Percentiles rank a stretch among this genome's conserved stretches.
Evolutionary conservation across 1,284 basidiomycete species (phyloP).

Genomic region (Schizophyllum amplum): DNA sequence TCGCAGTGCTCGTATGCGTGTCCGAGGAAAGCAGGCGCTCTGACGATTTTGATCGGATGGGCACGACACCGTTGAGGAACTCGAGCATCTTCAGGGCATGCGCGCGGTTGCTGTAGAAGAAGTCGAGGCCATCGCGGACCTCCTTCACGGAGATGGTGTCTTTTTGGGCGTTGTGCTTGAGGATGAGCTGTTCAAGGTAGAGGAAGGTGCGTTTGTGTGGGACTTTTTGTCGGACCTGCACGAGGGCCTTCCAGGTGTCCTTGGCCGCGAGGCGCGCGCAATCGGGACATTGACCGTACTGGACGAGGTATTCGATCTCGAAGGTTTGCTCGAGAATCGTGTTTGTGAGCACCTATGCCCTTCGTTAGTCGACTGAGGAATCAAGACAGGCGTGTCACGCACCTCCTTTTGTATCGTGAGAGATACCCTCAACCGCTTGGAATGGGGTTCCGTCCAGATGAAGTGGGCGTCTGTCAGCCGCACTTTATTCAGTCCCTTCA

Average conservation of each 20-base stretch:
- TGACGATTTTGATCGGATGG: constrained; percentile 84
- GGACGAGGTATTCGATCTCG: constrained; percentile 93
- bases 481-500: constrained; percentile 92
- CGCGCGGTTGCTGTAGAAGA: constrained; percentile 88
- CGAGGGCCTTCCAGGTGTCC: constrained; percentile 97
- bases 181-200: constrained; percentile 94
- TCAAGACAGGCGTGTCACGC: constrained; percentile 12
- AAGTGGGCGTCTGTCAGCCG: constrained; percentile 96
- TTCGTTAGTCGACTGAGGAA: neutral
- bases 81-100: constrained; percentile 98
- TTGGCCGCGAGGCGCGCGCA: constrained; percentile 94
- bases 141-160: constrained; percentile 93
- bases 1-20: constrained; percentile 87
- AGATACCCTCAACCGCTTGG: constrained; percentile 87
- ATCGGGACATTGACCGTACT: constrained; percentile 93
- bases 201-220: constrained; percentile 97
- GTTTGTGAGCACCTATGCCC: constrained; percentile 76
- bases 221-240: constrained; percentile 97
- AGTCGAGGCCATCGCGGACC: constrained; percentile 91
- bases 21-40: constrained; percentile 93
- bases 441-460: constrained; percentile 99
- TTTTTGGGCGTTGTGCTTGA: constrained; percentile 96
- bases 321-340: constrained; percentile 98
- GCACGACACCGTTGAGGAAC: constrained; percentile 84
- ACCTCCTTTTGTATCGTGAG: constrained; percentile 98